Evolutionary conservation across 805 yeast species (phyloP).

Genomic region (Isabelozyma gotoi): DNA sequence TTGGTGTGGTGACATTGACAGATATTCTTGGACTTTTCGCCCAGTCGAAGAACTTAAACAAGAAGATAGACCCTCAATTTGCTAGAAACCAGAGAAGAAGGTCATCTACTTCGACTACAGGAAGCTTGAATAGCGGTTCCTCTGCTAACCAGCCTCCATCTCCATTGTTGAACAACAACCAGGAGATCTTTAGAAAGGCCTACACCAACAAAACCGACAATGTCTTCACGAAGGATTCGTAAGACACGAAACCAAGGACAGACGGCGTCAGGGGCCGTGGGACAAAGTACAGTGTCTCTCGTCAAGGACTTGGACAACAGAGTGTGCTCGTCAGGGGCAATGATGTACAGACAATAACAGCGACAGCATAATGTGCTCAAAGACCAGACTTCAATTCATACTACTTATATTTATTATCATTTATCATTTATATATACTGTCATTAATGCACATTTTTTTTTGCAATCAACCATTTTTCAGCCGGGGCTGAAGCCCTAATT

Average conservation of each 20-base stretch:
- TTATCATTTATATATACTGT: no score
- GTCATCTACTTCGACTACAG: slow-evolving; percentile 37
- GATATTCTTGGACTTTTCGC: slow-evolving; percentile 86
- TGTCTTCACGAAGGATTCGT: slow-evolving; percentile 11
- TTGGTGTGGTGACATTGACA: slow-evolving; percentile 90
- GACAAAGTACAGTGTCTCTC: no score
- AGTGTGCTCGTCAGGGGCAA: background rate
- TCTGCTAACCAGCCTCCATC: slow-evolving; percentile 1
- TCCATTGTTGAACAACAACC: background rate
- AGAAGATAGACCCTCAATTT: slow-evolving; percentile 74
- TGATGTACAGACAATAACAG: background rate
- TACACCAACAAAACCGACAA: slow-evolving; percentile 10
- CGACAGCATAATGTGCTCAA: no score
- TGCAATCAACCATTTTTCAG: background rate
- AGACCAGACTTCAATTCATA: no score
- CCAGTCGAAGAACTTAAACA: slow-evolving; percentile 46
- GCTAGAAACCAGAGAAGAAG: slow-evolving; percentile 90
- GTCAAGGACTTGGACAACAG: background rate
- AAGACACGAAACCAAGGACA: no score
- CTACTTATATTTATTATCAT: no score
- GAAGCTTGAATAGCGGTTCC: slow-evolving; percentile 11
- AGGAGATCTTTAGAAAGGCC: slow-evolving; percentile 13
- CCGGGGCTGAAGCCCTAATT: background rate
- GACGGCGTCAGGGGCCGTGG: no score
- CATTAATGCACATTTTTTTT: no score